phyloP scores from a whole-genome alignment of 108 stramenopile species.

The Stephanodiscus triporus region DNA sequence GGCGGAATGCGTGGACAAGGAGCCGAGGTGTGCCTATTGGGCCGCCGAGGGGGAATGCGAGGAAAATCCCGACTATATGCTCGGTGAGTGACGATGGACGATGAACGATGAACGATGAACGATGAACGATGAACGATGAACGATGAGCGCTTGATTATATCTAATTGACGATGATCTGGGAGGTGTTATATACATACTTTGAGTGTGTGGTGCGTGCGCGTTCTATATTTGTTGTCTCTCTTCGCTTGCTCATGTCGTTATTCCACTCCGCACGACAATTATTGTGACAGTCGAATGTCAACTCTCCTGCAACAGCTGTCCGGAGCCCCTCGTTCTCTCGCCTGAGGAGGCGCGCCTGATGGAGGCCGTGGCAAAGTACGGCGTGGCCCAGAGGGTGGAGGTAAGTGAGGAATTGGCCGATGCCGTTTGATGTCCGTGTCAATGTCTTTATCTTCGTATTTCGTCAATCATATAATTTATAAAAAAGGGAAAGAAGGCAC shows the following conservation, averaged over 20 bases:
- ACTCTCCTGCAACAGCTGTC: background rate
- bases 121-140: no score
- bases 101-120: no score
- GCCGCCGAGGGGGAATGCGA: background rate
- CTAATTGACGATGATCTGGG: no score
- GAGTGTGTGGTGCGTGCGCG: no score
- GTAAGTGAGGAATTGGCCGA: conserved; percentile 5
- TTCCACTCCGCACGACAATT: no score
- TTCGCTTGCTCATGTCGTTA: no score
- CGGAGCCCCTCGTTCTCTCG: background rate
- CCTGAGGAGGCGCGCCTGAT: conserved; percentile 40
- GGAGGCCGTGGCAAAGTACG: conserved; percentile 54
- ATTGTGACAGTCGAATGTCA: background rate
- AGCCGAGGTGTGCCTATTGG: background rate
- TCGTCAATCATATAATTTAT: background rate
- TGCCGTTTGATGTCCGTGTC: background rate
- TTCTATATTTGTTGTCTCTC: no score
- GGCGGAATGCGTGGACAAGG: background rate
- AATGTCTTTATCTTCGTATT: no score
- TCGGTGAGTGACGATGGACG: background rate
- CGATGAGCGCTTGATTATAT: no score
- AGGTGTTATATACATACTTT: no score
- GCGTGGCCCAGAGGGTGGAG: conserved; percentile 58
- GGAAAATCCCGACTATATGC: background rate
- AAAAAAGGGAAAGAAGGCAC: conserved; percentile 35